These are phyloP conservation scores for Diaporthe citriasiana DNA, from an alignment of 2,329 filamentous ascomycete genomes.

Conservation along the genomic window DNA sequence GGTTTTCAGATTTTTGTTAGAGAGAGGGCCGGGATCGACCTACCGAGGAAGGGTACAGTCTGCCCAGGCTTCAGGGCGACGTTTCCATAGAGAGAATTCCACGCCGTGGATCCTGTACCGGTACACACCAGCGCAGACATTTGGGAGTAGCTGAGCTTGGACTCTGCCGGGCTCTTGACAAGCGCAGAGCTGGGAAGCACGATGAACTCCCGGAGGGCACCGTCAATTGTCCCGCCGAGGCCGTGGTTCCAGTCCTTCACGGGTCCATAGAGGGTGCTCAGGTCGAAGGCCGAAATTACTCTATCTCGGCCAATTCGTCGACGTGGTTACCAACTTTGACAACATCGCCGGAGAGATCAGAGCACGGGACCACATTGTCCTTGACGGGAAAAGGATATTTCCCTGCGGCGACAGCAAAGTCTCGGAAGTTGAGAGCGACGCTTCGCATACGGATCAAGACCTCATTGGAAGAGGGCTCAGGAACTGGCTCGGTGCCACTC, in stretches of 20 bases:
- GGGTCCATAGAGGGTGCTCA: constrained; percentile 48
- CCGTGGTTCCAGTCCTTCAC: constrained; percentile 37
- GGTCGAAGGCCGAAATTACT: constrained; percentile 49
- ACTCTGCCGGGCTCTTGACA: neutral
- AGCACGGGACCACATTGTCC: constrained; percentile 53
- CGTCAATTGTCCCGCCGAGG: neutral
- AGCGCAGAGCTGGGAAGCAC: neutral
- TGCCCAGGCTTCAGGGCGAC: constrained; percentile 56
- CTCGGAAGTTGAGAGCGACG: constrained; percentile 54
- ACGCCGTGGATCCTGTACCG: constrained; percentile 62
- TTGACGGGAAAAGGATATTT: constrained; percentile 52
- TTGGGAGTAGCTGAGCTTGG: constrained; percentile 21
- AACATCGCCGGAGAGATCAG: constrained; percentile 54
- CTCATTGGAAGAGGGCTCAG: constrained; percentile 45
- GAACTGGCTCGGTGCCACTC: constrained; percentile 45
- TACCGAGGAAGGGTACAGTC: constrained; percentile 54
- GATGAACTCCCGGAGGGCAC: constrained; percentile 3
- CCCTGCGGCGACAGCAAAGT: constrained; percentile 49
- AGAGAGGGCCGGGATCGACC: constrained; percentile 3
- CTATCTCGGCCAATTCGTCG: constrained; percentile 47
- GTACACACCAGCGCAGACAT: constrained; percentile 55
- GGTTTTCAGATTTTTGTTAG: neutral
- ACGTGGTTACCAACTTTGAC: constrained; percentile 49
- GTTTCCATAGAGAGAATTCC: constrained; percentile 62
- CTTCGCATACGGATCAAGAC: constrained; percentile 50